These are phyloP conservation scores for Neurospora africana DNA, from an alignment of 495 filamentous ascomycete species.

Conservation along the genomic window DNA sequence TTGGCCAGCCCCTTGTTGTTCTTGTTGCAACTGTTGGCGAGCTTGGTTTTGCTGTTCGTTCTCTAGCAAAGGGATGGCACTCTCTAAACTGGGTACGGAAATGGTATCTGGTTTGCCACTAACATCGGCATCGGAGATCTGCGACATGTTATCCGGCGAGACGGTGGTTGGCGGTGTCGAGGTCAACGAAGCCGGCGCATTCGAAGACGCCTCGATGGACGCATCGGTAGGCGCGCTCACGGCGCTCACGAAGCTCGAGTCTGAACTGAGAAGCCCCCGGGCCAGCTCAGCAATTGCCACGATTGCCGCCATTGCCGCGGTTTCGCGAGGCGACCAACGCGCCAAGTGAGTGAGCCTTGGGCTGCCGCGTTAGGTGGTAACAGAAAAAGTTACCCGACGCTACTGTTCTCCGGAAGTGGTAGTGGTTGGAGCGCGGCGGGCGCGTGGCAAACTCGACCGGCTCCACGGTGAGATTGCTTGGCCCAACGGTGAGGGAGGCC, in stretches of 20 bases:
- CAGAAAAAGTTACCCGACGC: not conserved
- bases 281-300: slow-evolving; percentile 12
- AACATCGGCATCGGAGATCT: slow-evolving; percentile 28
- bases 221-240: slow-evolving; percentile 5
- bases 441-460: not conserved
- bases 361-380: not conserved
- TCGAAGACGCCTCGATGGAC: slow-evolving; percentile 27
- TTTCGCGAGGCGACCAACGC: not conserved
- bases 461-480: not conserved
- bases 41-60: slow-evolving; percentile 11
- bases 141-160: slow-evolving; percentile 34
- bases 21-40: slow-evolving; percentile 8
- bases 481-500: not conserved
- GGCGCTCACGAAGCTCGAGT: slow-evolving; percentile 23
- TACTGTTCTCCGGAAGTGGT: not conserved
- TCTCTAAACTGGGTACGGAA: slow-evolving; percentile 10
- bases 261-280: slow-evolving; percentile 11
- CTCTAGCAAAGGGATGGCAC: slow-evolving; percentile 10
- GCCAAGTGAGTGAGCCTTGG: not conserved
- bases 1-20: slow-evolving; percentile 12
- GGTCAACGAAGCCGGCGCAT: slow-evolving; percentile 30
- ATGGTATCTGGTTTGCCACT: slow-evolving; percentile 11
- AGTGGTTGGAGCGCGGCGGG: not conserved
- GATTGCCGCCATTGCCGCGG: slow-evolving; percentile 9
- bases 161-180: slow-evolving; percentile 38